A percentile compares a stretch with the other conserved stretches of the same genome.
Evolutionary conservation across 257 asterid species (phyloP).

Genomic region (Rehmannia glutinosa): DNA sequence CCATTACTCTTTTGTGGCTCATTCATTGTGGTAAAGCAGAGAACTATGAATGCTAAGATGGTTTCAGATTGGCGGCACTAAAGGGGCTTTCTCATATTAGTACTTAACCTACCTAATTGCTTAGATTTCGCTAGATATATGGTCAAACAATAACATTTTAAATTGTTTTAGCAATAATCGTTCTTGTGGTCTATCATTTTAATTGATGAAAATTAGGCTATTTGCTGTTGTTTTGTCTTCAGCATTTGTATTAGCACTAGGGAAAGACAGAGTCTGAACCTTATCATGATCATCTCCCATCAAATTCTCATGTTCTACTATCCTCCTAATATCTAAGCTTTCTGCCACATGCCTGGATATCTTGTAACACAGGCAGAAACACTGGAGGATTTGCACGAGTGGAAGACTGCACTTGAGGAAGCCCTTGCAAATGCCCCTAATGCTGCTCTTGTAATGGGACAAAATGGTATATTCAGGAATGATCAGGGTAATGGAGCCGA

Average conservation of each 20-base stretch:
- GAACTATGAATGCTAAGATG: neutral
- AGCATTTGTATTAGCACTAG: neutral
- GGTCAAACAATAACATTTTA: neutral
- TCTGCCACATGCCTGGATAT: constrained; percentile 6
- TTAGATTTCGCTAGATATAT: too few relatives aligned
- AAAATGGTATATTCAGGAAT: constrained; percentile 70
- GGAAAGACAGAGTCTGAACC: neutral
- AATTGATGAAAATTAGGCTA: neutral
- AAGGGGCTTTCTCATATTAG: neutral
- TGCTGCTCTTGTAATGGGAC: constrained; percentile 67
- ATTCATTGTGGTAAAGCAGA: neutral
- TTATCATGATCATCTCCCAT: neutral
- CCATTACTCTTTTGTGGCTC: neutral
- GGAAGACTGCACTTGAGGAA: constrained; percentile 97
- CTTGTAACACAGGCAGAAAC: constrained; percentile 80
- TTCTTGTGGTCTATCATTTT: neutral
- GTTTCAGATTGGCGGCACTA: neutral
- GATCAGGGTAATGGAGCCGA: constrained; percentile 65
- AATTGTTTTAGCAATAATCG: neutral
- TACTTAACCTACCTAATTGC: neutral
- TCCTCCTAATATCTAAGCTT: too few relatives aligned
- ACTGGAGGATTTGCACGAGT: constrained; percentile 81
- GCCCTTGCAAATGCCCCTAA: constrained; percentile 86
- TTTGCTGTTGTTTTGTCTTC: neutral
- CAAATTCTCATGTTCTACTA: neutral